These are phyloP conservation scores for Verruconis gallopava DNA, from an alignment of 2,329 filamentous ascomycete species.

Conservation along the genomic window DNA sequence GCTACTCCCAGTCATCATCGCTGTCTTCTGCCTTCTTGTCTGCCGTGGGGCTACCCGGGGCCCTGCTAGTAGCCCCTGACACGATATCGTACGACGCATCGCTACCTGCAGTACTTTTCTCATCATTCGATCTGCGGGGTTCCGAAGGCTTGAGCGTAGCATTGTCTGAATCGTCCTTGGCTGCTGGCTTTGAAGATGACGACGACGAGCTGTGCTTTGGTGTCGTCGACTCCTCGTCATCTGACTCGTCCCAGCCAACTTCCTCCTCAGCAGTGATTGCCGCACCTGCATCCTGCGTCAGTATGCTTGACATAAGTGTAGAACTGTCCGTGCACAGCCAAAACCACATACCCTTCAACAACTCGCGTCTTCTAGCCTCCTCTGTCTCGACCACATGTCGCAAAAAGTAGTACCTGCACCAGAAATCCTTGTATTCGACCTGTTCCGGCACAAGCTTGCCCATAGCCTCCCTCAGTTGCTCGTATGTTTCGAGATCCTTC, in stretches of 20 bases:
- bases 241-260: constrained; percentile 59
- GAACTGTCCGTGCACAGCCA: not conserved
- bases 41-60: constrained; percentile 53
- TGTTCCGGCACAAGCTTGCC: constrained; percentile 88
- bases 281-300: too few species aligned
- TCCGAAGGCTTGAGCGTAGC: constrained; percentile 26
- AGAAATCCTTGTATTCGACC: constrained; percentile 82
- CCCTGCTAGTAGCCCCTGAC: constrained; percentile 50
- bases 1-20: constrained; percentile 65
- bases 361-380: constrained; percentile 74
- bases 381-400: constrained; percentile 87
- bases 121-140: constrained; percentile 36
- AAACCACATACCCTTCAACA: constrained; percentile 63
- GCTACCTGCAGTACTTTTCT: constrained; percentile 51
- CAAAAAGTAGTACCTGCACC: constrained; percentile 91
- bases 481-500: constrained; percentile 70
- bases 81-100: constrained; percentile 95
- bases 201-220: constrained; percentile 6
- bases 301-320: not conserved
- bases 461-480: constrained; percentile 78
- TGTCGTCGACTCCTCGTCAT: constrained; percentile 31
- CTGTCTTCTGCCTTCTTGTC: constrained; percentile 39
- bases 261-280: constrained; percentile 62
- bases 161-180: constrained; percentile 22
- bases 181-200: constrained; percentile 19